Base-by-base conservation (phyloP, 1,284 basidiomycete species). In the Ustilago vetiveriae region DNA sequence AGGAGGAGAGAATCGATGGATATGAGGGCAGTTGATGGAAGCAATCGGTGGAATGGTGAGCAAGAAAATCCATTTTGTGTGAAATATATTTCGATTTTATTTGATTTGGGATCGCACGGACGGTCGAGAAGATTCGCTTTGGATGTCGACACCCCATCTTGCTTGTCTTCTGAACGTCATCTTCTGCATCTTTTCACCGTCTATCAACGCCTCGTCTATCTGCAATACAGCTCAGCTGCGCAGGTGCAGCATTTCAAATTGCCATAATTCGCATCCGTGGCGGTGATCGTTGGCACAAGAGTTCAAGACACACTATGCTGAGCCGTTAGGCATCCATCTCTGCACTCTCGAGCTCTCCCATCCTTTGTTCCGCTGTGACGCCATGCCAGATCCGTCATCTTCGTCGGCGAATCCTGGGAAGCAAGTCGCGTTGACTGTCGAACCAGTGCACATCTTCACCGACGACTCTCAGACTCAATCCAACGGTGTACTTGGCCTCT, bases 361-460 rank as follows among this genome's bases (percentile, higher is more conserved):
- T n/a, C n/a, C n/a, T n/a, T n/a, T n/a, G n/a, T n/a, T n/a, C n/a
- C n/a, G n/a, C n/a, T n/a, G n/a, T n/a, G n/a, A n/a, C n/a, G n/a
- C n/a, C n/a, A 19, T 37, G 36, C 21, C 36, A 21, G 36, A 8
- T 22, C 8, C 36, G 36, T 37, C 36, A 19, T 37, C 36, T 7
- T 19, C 36, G 19, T 6, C 19, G 6, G 19, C n/a, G 17, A 13
- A 13, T 7, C 33, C 16, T 6, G 13, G 13, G 33, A 16, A 10
- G 42, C 16, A 13, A 29, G 27, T 29, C 27, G 27, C 13, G 27
- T 41, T 68, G 2, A 27, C 58, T 6, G 22, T 68, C 19, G 65
- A 68, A 33, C 58, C 58, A 3, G 65, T 68, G 0, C 65, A 68
- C 36, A 58, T 68, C 42, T 68, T 57, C 30, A 53, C 53, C 35